A percentile compares a stretch with the other conserved stretches of the same genome.
Conservation (phyloP, 371 early-diverging fungal species). For the Apophysomyces trapeziformis region DNA sequence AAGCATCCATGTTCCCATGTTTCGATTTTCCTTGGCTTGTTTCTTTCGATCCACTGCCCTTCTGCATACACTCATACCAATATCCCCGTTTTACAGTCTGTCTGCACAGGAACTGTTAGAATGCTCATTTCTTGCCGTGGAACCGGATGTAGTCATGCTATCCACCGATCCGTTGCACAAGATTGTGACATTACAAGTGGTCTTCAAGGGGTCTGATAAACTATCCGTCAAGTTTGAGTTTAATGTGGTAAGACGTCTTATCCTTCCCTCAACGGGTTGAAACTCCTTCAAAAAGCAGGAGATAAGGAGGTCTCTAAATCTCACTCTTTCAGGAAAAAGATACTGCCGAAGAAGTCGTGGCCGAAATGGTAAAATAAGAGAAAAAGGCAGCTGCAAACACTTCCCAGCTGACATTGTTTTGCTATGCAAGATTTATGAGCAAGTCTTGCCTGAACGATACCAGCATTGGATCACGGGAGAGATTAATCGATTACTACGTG, state of each 20-base stretch:
- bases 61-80: constrained; percentile 1
- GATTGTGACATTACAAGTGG: constrained; percentile 76
- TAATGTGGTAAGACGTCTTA: constrained; percentile 52
- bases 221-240: constrained; percentile 90
- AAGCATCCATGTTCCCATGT: too few species aligned
- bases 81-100: constrained; percentile 41
- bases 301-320: background rate
- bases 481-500: constrained; percentile 84
- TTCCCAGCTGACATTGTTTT: constrained; percentile 5
- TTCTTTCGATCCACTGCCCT: too few species aligned
- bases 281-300: background rate
- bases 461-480: constrained; percentile 82
- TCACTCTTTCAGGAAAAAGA: constrained; percentile 61
- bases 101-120: constrained; percentile 80
- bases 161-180: constrained; percentile 65
- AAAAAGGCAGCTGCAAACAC: background rate
- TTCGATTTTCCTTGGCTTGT: too few species aligned
- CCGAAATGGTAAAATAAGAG: constrained; percentile 73
- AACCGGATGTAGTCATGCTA: constrained; percentile 76
- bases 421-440: constrained; percentile 69
- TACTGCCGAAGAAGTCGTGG: constrained; percentile 89
- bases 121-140: constrained; percentile 81
- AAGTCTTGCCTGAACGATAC: constrained; percentile 74
- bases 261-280: too few species aligned
- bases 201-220: constrained; percentile 82